These are phyloP conservation scores for Pleurotus djamor DNA, from an alignment of 768 basidiomycete genomes.

Conservation along the genomic window DNA sequence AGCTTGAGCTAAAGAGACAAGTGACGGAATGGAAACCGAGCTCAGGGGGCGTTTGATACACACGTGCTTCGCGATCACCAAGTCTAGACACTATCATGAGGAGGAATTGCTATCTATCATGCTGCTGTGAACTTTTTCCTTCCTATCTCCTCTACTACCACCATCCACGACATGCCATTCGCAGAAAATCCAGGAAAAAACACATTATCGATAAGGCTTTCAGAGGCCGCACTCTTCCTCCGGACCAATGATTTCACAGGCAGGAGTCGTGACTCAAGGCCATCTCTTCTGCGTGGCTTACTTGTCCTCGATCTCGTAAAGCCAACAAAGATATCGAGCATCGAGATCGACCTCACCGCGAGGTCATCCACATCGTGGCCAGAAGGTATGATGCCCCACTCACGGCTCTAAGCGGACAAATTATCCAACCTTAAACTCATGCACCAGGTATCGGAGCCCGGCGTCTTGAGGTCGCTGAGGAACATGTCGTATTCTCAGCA, in stretches of 20 bases:
- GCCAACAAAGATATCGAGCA: constrained; percentile 82
- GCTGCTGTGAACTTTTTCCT: not conserved
- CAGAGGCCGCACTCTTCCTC: constrained; percentile 75
- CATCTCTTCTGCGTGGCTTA: constrained; percentile 64
- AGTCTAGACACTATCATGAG: not conserved
- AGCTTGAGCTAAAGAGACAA: no score
- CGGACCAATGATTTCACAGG: constrained; percentile 40
- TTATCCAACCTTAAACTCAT: not conserved
- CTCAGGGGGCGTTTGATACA: not conserved
- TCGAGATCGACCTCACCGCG: constrained; percentile 78
- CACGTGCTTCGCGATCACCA: not conserved
- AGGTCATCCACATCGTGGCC: constrained; percentile 75
- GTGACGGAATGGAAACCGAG: no score
- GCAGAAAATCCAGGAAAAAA: constrained; percentile 29
- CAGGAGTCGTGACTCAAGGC: constrained; percentile 30
- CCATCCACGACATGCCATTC: not conserved
- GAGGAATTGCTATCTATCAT: not conserved
- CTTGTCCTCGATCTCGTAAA: constrained; percentile 59
- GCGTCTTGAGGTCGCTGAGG: constrained; percentile 75
- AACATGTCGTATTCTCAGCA: constrained; percentile 70
- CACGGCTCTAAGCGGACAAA: not conserved
- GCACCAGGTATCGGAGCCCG: constrained; percentile 62
- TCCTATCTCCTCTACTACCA: not conserved
- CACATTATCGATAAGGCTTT: constrained; percentile 55
- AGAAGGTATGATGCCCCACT: constrained; percentile 58